Percentiles rank a stretch among this genome's conserved stretches.
phyloP scores from a whole-genome alignment of 345 rosid species.

The Abelmoschus esculentus region DNA sequence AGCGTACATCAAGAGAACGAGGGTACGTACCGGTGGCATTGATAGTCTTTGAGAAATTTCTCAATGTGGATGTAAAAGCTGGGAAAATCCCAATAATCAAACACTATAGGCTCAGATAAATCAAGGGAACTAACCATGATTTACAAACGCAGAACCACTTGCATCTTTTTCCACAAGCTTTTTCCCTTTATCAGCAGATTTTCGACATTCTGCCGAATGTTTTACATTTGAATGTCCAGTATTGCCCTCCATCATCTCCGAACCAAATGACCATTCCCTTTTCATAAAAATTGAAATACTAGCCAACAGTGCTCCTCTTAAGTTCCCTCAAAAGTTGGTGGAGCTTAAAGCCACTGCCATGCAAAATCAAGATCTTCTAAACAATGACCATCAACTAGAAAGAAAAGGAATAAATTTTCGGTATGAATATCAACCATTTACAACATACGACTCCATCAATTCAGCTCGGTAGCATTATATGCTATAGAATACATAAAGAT shows the following conservation, averaged over 20 bases:
- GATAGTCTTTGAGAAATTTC: background rate
- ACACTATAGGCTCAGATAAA: background rate
- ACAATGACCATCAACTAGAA: background rate
- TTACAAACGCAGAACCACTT: background rate
- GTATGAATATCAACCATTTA: background rate
- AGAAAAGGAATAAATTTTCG: constrained; percentile 1
- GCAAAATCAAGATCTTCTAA: background rate
- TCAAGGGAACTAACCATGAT: constrained; percentile 21
- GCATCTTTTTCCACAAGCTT: constrained; percentile 13
- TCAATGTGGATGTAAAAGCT: background rate
- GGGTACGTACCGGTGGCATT: background rate
- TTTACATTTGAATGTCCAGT: constrained; percentile 33
- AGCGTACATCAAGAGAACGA: background rate
- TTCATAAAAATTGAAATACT: background rate
- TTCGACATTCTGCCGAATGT: constrained; percentile 21
- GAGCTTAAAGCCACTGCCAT: background rate
- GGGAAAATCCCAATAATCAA: background rate
- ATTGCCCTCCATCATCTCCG: constrained; percentile 21
- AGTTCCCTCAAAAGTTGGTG: background rate
- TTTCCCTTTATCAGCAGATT: constrained; percentile 23
- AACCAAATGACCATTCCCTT: constrained; percentile 16
- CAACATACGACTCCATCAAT: background rate
- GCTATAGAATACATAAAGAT: background rate
- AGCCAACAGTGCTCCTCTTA: background rate
- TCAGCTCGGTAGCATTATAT: background rate